Evolutionary conservation across 1,284 basidiomycete genomes (phyloP).

Genomic region (Microbotryum intermedium): DNA sequence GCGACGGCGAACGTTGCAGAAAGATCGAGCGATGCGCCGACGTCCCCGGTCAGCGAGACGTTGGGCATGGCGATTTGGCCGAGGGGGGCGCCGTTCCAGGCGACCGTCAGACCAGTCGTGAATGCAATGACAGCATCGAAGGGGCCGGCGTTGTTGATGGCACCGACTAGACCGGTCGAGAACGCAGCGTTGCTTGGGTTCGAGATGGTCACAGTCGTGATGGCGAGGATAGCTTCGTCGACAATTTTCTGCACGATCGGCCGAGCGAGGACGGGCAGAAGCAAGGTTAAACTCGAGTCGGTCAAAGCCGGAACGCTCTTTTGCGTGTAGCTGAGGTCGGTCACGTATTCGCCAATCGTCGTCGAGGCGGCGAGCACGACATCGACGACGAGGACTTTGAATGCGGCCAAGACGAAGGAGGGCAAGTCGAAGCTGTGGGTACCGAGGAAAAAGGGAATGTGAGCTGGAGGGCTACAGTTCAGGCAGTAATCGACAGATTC

Average conservation of each 20-base stretch:
- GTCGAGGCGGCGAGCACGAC: slow-evolving; percentile 53
- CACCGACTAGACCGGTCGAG: slow-evolving; percentile 45
- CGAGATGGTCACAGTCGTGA: slow-evolving; percentile 54
- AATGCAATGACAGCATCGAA: slow-evolving; percentile 66
- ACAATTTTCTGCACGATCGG: slow-evolving; percentile 75
- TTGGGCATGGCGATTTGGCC: slow-evolving; percentile 59
- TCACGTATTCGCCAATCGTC: slow-evolving; percentile 58
- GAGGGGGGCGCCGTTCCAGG: slow-evolving; percentile 54
- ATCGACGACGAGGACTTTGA: slow-evolving; percentile 56
- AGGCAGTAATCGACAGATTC: slow-evolving; percentile 15
- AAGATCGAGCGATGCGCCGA: slow-evolving; percentile 54
- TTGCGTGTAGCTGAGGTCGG: slow-evolving; percentile 57
- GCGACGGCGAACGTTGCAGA: slow-evolving; percentile 55
- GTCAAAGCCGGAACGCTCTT: slow-evolving; percentile 35
- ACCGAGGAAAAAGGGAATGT: too few relatives aligned
- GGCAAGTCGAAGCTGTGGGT: slow-evolving; percentile 56
- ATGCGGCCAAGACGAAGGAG: slow-evolving; percentile 56
- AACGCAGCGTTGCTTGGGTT: slow-evolving; percentile 40
- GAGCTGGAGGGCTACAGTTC: slow-evolving; percentile 31
- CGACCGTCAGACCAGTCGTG: slow-evolving; percentile 54
- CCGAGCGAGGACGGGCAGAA: slow-evolving; percentile 61
- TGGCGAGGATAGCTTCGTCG: slow-evolving; percentile 50
- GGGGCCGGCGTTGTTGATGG: slow-evolving; percentile 63
- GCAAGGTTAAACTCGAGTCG: slow-evolving; percentile 36
- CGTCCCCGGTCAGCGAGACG: slow-evolving; percentile 44